phyloP scores from a whole-genome alignment of 176 grass and related monocot genomes.

The Rhipidocladum racemiflorum region DNA sequence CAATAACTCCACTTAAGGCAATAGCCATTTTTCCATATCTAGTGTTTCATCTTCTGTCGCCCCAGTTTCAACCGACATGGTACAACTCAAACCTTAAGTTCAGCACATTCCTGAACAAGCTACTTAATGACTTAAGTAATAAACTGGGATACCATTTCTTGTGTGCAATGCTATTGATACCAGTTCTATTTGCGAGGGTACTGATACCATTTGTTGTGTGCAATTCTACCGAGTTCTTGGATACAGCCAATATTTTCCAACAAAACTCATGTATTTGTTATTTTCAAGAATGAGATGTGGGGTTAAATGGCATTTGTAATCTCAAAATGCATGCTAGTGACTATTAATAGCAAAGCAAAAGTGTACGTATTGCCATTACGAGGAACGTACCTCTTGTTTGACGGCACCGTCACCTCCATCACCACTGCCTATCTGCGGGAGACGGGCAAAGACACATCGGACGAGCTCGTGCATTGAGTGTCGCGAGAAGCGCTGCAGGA shows the following conservation, averaged over 20 bases:
- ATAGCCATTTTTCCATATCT: neutral
- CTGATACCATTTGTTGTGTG: neutral
- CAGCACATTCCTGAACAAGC: neutral
- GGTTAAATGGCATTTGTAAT: neutral
- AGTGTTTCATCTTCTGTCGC: neutral
- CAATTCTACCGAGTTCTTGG: neutral
- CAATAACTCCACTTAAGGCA: neutral
- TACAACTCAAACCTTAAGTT: neutral
- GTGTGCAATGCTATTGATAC: neutral
- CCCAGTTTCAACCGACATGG: neutral
- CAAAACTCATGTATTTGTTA: neutral
- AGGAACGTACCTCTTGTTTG: conserved; percentile 63
- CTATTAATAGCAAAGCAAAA: conserved; percentile 28
- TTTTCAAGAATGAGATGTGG: neutral
- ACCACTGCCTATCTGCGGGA: conserved; percentile 43
- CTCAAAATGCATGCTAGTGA: neutral
- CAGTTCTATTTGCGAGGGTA: neutral
- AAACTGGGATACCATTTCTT: neutral
- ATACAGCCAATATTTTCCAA: neutral
- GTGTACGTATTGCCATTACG: neutral
- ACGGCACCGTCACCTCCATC: conserved; percentile 11
- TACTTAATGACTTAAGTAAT: neutral
- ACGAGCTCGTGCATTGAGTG: conserved; percentile 82
- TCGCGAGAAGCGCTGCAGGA: conserved; percentile 81
- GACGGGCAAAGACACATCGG: conserved; percentile 50